A percentile compares a stretch with the other conserved stretches of the same genome.
Conservation (phyloP, 1,139 yeast genomes). For the Hanseniaspora uvarum region DNA sequence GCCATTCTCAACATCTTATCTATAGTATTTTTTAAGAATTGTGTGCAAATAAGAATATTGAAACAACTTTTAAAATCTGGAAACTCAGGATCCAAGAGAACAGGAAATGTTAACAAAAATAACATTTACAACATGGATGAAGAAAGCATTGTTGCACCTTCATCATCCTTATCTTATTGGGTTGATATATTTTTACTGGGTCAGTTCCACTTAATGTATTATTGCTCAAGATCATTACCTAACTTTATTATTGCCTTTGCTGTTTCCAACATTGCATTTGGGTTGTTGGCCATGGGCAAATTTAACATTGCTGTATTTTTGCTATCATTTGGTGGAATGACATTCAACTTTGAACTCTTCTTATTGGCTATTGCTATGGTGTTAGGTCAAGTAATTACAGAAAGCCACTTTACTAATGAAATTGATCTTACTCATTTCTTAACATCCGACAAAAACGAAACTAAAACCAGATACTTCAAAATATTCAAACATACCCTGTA, state of each 20-base stretch:
- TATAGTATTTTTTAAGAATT: slow-evolving; percentile 31
- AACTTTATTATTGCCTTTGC: slow-evolving; percentile 73
- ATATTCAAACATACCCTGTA: slow-evolving; percentile 36
- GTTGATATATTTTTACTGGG: slow-evolving; percentile 47
- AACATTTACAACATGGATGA: slow-evolving; percentile 6
- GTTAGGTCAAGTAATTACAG: slow-evolving; percentile 29
- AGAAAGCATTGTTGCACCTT: slow-evolving; percentile 12
- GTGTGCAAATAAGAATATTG: slow-evolving; percentile 24
- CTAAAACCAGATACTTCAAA: slow-evolving; percentile 18
- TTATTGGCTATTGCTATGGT: slow-evolving; percentile 48
- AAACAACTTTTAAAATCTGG: slow-evolving; percentile 15
- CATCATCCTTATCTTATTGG: slow-evolving; percentile 41
- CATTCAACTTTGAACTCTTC: slow-evolving; percentile 66
- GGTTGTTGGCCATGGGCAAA: slow-evolving; percentile 44
- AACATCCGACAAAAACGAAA: background rate
- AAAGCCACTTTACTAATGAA: slow-evolving; percentile 34
- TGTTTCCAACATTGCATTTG: slow-evolving; percentile 47
- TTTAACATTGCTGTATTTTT: slow-evolving; percentile 43
- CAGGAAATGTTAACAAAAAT: background rate
- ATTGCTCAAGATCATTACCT: slow-evolving; percentile 73
- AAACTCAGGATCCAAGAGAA: background rate
- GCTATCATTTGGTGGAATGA: slow-evolving; percentile 53
- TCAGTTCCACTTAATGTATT: slow-evolving; percentile 73
- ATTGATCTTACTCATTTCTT: slow-evolving; percentile 30
- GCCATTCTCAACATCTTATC: slow-evolving; percentile 43